phyloP scores from a whole-genome alignment of 495 filamentous ascomycete genomes.

The Platismatia glauca region DNA sequence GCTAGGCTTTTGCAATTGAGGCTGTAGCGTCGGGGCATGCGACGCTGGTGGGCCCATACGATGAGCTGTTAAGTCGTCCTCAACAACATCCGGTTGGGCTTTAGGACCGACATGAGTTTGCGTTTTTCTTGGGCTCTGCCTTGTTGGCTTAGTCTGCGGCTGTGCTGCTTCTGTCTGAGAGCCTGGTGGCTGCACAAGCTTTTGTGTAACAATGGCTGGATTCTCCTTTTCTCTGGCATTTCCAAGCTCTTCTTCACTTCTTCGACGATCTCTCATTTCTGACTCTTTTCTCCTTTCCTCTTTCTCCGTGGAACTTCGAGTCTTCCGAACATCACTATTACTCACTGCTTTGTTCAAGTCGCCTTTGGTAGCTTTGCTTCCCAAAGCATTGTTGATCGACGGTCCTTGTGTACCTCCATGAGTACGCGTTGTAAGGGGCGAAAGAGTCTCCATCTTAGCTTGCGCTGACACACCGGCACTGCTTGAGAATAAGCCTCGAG shows the following conservation, averaged over 20 bases:
- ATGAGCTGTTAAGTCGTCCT: slow-evolving; percentile 43
- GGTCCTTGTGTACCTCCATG: slow-evolving; percentile 2
- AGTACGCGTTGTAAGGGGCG: slow-evolving; percentile 20
- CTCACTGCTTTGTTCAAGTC: background rate
- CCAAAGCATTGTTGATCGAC: background rate
- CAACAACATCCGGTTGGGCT: slow-evolving; percentile 18
- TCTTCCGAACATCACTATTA: slow-evolving; percentile 45
- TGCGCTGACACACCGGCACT: slow-evolving; percentile 71
- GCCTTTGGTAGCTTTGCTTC: slow-evolving; percentile 1
- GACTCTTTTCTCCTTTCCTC: slow-evolving; percentile 55
- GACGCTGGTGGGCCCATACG: slow-evolving; percentile 43
- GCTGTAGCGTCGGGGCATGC: slow-evolving; percentile 31
- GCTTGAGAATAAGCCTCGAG: slow-evolving; percentile 72
- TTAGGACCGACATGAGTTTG: slow-evolving; percentile 27
- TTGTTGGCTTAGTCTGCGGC: slow-evolving; percentile 34
- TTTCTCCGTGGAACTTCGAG: slow-evolving; percentile 66
- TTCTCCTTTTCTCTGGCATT: slow-evolving; percentile 59
- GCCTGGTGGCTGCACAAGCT: slow-evolving; percentile 22
- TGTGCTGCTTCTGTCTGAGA: slow-evolving; percentile 24
- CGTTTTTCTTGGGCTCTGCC: slow-evolving; percentile 45
- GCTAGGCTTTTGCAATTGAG: slow-evolving; percentile 42
- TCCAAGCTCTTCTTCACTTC: slow-evolving; percentile 48
- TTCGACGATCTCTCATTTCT: slow-evolving; percentile 50
- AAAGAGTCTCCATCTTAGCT: slow-evolving; percentile 54
- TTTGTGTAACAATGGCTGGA: slow-evolving; percentile 32